phyloP scores from a whole-genome alignment of 176 grass and related monocot species.

The Microstegium vimineum region DNA sequence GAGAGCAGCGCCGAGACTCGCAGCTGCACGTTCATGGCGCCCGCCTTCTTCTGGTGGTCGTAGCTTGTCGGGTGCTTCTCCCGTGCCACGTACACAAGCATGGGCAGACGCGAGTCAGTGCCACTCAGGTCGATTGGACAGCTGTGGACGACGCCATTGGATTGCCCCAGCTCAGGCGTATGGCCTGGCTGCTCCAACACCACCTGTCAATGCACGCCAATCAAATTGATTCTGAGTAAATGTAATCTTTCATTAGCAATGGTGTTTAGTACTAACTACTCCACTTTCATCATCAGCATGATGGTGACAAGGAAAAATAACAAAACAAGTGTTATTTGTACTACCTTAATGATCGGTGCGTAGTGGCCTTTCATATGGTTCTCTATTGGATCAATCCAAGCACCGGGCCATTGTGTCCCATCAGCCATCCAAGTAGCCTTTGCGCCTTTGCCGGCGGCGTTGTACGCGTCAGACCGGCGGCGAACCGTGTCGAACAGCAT shows the following conservation, averaged over 20 bases:
- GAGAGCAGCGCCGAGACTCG: constrained; percentile 25
- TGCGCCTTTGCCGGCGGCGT: not conserved
- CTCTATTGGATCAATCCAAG: not conserved
- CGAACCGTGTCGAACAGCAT: constrained; percentile 9
- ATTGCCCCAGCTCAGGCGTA: no score
- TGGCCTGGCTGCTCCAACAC: no score
- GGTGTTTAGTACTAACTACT: no score
- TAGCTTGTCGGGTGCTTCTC: constrained; percentile 18
- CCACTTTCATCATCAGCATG: no score
- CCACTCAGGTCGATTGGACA: not conserved
- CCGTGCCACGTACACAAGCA: constrained; percentile 23
- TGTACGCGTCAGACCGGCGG: constrained; percentile 23
- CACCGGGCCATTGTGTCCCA: constrained; percentile 34
- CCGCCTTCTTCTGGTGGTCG: constrained; percentile 36
- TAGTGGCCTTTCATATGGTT: not conserved
- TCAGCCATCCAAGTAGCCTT: constrained; percentile 37
- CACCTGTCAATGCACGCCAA: no score
- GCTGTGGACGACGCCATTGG: no score
- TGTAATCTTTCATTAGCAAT: no score
- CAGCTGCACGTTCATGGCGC: constrained; percentile 23
- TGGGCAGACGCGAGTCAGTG: constrained; percentile 13
- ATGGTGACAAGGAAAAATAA: no score
- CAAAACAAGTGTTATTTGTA: no score
- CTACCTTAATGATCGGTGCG: not conserved
- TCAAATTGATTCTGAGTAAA: no score